These are phyloP conservation scores for Solanum tarijense DNA, from an alignment of 257 asterid genomes.

Conservation along the genomic window DNA sequence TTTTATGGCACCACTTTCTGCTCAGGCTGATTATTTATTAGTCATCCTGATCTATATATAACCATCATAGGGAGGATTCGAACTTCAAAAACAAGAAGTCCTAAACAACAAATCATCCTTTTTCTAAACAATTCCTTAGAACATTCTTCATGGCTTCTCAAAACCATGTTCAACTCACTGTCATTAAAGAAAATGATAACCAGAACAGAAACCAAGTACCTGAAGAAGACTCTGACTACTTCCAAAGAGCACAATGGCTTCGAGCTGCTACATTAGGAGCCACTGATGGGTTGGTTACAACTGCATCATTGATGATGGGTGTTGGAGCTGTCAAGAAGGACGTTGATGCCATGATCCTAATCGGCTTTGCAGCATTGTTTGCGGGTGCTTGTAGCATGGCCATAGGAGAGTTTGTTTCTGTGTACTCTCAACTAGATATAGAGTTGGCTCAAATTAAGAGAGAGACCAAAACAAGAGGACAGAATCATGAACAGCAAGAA, in stretches of 20 bases:
- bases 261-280: conserved; percentile 70
- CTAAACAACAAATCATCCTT: neutral
- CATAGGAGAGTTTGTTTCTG: conserved; percentile 68
- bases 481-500: neutral
- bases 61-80: neutral
- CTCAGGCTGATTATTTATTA: neutral
- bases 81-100: neutral
- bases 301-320: conserved; percentile 66
- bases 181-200: conserved; percentile 9
- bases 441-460: conserved; percentile 57
- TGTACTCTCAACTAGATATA: conserved; percentile 52
- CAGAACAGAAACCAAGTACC: conserved; percentile 5
- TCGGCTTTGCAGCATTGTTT: conserved; percentile 52
- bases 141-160: conserved; percentile 31
- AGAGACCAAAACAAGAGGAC: neutral
- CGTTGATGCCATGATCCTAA: conserved; percentile 41
- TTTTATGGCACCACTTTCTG: neutral
- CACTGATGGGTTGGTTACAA: conserved; percentile 55
- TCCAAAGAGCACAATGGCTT: conserved; percentile 65
- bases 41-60: conserved; percentile 27
- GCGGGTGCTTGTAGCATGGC: conserved; percentile 88
- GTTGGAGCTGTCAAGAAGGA: conserved; percentile 53
- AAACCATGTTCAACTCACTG: conserved; percentile 23
- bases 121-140: neutral
- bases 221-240: conserved; percentile 37